A percentile compares a stretch with the other conserved stretches of the same genome.
phyloP scores from a whole-genome alignment of 2,329 filamentous ascomycete species.

The Cadophora luteo-olivacea region DNA sequence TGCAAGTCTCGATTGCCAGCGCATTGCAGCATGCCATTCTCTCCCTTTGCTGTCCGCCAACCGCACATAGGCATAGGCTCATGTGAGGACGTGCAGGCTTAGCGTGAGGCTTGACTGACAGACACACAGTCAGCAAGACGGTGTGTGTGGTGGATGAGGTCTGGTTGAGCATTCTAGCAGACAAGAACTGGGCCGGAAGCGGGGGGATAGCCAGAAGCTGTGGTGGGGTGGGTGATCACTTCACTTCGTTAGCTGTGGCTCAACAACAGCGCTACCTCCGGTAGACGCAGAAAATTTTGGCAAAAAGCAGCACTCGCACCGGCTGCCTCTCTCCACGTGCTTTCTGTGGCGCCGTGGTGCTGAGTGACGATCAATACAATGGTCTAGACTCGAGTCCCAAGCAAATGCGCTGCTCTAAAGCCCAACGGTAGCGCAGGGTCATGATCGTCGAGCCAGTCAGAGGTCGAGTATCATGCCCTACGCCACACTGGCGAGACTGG shows the following conservation, averaged over 20 bases:
- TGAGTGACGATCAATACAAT: not conserved
- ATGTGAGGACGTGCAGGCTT: slow-evolving; percentile 21
- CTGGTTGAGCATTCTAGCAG: not conserved
- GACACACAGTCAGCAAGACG: not conserved
- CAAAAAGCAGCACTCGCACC: slow-evolving; percentile 7
- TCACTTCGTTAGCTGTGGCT: slow-evolving; percentile 4
- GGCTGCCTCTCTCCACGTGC: slow-evolving; percentile 19
- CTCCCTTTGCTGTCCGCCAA: not conserved
- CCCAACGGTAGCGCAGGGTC: no score
- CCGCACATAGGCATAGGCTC: not conserved
- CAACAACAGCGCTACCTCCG: not conserved
- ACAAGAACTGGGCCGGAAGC: no score
- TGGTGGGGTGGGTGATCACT: not conserved
- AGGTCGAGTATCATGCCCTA: not conserved
- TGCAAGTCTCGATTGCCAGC: slow-evolving; percentile 1
- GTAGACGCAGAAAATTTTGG: not conserved
- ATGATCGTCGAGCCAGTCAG: not conserved
- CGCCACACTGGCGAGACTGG: slow-evolving; percentile 11
- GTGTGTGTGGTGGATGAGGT: no score
- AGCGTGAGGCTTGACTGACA: slow-evolving; percentile 25
- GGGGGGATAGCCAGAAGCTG: no score
- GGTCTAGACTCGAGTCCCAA: not conserved
- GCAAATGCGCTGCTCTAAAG: not conserved
- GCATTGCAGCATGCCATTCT: slow-evolving; percentile 10
- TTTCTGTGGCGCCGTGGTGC: slow-evolving; percentile 19